Conservation (phyloP, 2,329 filamentous ascomycete species). For the Sporothrix brunneoviolacea region DNA sequence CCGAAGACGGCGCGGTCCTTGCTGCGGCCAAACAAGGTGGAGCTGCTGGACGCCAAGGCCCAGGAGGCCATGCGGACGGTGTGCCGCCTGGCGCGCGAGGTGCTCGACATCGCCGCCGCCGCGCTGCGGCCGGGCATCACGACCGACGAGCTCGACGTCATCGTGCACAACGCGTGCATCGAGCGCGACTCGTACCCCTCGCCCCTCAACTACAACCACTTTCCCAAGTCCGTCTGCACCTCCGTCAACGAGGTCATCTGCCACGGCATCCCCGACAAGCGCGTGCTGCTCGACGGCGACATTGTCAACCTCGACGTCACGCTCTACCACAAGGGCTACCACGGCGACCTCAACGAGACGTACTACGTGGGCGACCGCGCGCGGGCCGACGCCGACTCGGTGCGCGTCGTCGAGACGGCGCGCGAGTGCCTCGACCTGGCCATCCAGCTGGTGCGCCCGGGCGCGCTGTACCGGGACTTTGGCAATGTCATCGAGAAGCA, state of each 20-base stretch:
- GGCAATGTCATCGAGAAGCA: conserved; percentile 94
- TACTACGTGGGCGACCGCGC: conserved; percentile 95
- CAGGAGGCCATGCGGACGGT: conserved; percentile 91
- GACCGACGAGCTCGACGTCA: conserved; percentile 88
- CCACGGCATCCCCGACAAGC: conserved; percentile 93
- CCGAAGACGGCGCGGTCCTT: conserved; percentile 54
- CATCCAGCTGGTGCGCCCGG: conserved; percentile 88
- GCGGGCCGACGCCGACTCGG: conserved; percentile 72
- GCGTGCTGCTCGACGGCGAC: conserved; percentile 81
- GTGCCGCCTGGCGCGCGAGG: conserved; percentile 79
- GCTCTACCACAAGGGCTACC: conserved; percentile 88
- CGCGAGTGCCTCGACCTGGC: conserved; percentile 85
- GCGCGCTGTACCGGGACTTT: conserved; percentile 85
- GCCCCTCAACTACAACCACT: conserved; percentile 89
- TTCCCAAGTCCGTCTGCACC: conserved; percentile 96
- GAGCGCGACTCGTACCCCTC: conserved; percentile 92
- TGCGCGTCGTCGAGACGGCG: conserved; percentile 84
- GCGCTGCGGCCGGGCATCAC: conserved; percentile 86
- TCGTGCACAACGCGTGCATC: conserved; percentile 90
- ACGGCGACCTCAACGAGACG: conserved; percentile 95
- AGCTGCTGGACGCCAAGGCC: conserved; percentile 70
- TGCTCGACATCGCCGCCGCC: conserved; percentile 82
- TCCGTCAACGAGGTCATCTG: conserved; percentile 97
- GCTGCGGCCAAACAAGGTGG: conserved; percentile 70
- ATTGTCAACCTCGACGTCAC: conserved; percentile 97